A percentile compares a stretch with the other conserved stretches of the same genome.
Evolutionary conservation across 2,329 filamentous ascomycete species (phyloP).

Genomic region (Aplosporella prunicola): DNA sequence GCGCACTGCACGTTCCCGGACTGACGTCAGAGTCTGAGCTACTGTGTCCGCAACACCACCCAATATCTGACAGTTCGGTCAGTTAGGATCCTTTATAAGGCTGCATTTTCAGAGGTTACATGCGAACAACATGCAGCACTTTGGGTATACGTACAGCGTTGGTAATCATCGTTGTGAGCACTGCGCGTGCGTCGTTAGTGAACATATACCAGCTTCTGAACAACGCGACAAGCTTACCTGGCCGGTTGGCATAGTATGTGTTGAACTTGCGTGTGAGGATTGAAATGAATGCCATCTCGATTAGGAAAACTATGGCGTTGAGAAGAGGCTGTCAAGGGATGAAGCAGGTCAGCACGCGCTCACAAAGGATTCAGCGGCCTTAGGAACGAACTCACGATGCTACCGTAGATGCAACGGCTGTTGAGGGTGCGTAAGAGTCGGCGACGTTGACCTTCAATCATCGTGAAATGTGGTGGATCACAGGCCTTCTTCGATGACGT

Average conservation of each 20-base stretch:
- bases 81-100: neutral
- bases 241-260: conserved; percentile 82
- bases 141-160: conserved; percentile 59
- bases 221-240: conserved; percentile 46
- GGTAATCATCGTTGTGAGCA: conserved; percentile 98
- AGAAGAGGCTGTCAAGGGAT: conserved; percentile 62
- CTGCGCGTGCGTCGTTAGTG: conserved; percentile 32
- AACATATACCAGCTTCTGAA: neutral
- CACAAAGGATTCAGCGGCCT: conserved; percentile 10
- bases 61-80: conserved; percentile 48
- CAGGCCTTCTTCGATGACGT: conserved; percentile 11
- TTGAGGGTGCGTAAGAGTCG: conserved; percentile 58
- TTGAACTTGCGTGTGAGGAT: conserved; percentile 83
- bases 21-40: conserved; percentile 81
- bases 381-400: conserved; percentile 59
- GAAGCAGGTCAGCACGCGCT: conserved; percentile 10
- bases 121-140: neutral
- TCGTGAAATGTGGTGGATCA: conserved; percentile 16
- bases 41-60: conserved; percentile 95
- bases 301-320: conserved; percentile 71
- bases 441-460: conserved; percentile 38
- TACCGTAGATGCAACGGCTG: conserved; percentile 63
- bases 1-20: conserved; percentile 57
- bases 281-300: conserved; percentile 80
- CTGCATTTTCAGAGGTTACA: neutral